Conservation (phyloP, 345 rosid genomes). For the Gossypium arboreum region DNA sequence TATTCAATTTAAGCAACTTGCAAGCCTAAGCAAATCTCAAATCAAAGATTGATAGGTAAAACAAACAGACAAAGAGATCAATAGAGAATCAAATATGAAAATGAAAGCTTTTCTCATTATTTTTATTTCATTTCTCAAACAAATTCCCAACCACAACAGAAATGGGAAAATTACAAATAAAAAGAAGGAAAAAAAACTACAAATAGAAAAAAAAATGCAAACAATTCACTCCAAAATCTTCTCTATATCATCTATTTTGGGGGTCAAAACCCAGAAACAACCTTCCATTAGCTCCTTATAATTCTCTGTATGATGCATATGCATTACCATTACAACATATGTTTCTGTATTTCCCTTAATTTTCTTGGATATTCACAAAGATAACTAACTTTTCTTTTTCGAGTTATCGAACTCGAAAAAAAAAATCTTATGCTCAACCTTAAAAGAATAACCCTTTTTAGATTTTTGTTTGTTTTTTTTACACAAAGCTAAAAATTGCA, state of each 20-base stretch:
- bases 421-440: slow-evolving; percentile 17
- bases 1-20: too few species aligned
- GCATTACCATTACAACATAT: slow-evolving; percentile 13
- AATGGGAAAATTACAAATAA: neutral
- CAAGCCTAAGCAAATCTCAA: neutral
- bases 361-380: slow-evolving; percentile 25
- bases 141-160: slow-evolving; percentile 9
- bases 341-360: neutral
- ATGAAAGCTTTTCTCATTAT: neutral
- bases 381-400: neutral
- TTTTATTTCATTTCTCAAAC: slow-evolving; percentile 10
- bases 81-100: neutral
- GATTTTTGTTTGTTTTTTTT: slow-evolving; percentile 1
- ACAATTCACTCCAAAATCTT: slow-evolving; percentile 19
- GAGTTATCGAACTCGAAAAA: slow-evolving; percentile 12
- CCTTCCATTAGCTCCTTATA: slow-evolving; percentile 15
- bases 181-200: too few species aligned
- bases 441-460: slow-evolving; percentile 15
- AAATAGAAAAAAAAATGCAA: neutral
- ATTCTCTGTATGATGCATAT: slow-evolving; percentile 11
- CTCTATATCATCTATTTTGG: neutral
- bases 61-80: neutral
- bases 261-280: slow-evolving; percentile 11
- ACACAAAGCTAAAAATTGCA: slow-evolving; percentile 12
- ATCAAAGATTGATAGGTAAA: neutral